Percentiles rank a stretch among this genome's conserved stretches.
Conservation (phyloP, 148 eudicot genomes). For the Cornus florida region DNA sequence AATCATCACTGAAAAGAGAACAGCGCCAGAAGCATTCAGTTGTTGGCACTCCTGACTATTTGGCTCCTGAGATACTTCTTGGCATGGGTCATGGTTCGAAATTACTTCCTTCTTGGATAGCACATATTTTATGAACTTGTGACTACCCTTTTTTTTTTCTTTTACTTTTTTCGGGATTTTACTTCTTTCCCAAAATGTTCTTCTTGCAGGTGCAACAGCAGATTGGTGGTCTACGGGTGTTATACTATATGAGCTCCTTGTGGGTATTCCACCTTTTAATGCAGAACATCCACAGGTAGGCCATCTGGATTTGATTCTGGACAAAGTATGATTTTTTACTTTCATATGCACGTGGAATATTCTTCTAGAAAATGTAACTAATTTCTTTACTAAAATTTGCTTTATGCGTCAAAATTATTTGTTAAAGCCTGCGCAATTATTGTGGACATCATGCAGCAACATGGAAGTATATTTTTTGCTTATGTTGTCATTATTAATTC, state of each 20-base stretch:
- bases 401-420: constrained; percentile 1
- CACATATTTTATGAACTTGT: constrained; percentile 8
- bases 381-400: not conserved
- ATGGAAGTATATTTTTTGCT: not conserved
- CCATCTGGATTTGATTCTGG: constrained; percentile 3
- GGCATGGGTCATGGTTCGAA: constrained; percentile 95
- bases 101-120: constrained; percentile 9
- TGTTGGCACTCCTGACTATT: constrained; percentile 98
- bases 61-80: constrained; percentile 99
- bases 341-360: constrained; percentile 2
- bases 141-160: not conserved
- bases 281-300: constrained; percentile 93
- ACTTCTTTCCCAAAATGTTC: constrained; percentile 5
- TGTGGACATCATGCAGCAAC: not conserved
- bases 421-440: not conserved
- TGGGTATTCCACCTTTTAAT: constrained; percentile 96
- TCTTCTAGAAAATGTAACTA: not conserved
- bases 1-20: constrained; percentile 41
- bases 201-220: constrained; percentile 76
- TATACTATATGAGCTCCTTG: constrained; percentile 92
- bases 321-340: not conserved
- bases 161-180: not conserved
- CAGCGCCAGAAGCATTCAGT: constrained; percentile 72
- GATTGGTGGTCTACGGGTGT: constrained; percentile 99
- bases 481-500: not conserved